Conservation (phyloP, 2,329 filamentous ascomycete species). For the Periconia macrospinosa region DNA sequence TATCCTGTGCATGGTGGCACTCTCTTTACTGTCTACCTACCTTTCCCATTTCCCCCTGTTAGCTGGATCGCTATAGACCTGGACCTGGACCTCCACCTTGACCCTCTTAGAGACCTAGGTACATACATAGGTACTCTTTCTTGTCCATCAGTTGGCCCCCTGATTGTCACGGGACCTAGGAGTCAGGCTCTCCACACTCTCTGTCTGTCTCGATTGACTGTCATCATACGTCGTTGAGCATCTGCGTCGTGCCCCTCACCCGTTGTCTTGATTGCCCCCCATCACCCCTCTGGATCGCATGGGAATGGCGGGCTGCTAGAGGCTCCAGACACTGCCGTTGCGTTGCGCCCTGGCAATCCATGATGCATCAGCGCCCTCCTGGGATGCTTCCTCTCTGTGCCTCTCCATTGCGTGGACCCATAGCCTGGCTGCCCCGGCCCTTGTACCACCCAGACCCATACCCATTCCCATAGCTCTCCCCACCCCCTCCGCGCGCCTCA, state of each 20-base stretch:
- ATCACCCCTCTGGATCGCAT: slow-evolving; percentile 30
- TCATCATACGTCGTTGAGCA: too few relatives aligned
- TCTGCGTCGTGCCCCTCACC: not conserved
- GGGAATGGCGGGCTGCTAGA: slow-evolving; percentile 37
- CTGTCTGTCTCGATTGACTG: too few relatives aligned
- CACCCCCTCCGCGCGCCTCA: too few relatives aligned
- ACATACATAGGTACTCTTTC: too few relatives aligned
- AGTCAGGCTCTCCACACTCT: too few relatives aligned
- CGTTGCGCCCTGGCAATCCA: slow-evolving; percentile 12
- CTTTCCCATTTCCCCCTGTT: not conserved
- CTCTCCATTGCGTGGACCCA: slow-evolving; percentile 35
- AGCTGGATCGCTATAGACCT: not conserved
- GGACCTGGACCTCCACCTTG: not conserved
- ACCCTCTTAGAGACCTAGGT: too few relatives aligned
- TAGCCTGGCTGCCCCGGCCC: slow-evolving; percentile 24
- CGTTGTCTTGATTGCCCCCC: slow-evolving; percentile 2
- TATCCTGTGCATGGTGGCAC: too few relatives aligned
- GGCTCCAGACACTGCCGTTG: not conserved
- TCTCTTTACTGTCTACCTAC: too few relatives aligned
- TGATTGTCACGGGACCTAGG: too few relatives aligned
- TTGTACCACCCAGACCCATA: slow-evolving; percentile 3
- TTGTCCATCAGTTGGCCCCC: too few relatives aligned
- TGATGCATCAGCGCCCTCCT: slow-evolving; percentile 35
- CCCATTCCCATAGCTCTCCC: not conserved
- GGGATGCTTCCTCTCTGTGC: slow-evolving; percentile 26